A percentile compares a stretch with the other conserved stretches of the same genome.
phyloP scores from a whole-genome alignment of 2,329 filamentous ascomycete genomes.

The Fusarium sp. region DNA sequence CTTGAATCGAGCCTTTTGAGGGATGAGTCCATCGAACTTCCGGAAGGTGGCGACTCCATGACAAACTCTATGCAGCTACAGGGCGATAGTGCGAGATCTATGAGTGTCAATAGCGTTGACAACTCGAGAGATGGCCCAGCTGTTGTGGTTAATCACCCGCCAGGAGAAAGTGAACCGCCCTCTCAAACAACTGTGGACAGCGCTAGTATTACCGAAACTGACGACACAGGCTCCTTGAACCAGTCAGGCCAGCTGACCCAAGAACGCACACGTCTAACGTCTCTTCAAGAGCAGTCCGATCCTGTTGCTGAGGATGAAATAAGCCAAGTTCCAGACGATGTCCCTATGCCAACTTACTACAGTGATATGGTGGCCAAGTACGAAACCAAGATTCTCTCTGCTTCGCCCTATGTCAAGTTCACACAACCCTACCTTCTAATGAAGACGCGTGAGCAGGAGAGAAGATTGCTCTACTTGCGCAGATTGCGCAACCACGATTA shows the following conservation, averaged over 20 bases:
- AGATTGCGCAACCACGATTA: conserved; percentile 82
- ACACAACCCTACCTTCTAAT: conserved; percentile 93
- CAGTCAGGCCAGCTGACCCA: conserved; percentile 40
- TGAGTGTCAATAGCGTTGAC: conserved; percentile 49
- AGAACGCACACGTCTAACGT: conserved; percentile 48
- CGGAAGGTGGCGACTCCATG: conserved; percentile 63
- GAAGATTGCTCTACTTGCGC: conserved; percentile 83
- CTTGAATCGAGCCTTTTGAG: conserved; percentile 94
- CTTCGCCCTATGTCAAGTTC: conserved; percentile 96
- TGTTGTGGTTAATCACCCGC: conserved; percentile 51
- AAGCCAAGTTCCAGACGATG: conserved; percentile 76
- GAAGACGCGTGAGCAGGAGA: conserved; percentile 90
- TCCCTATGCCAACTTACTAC: conserved; percentile 91
- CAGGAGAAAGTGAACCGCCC: conserved; percentile 53
- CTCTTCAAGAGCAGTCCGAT: conserved; percentile 59
- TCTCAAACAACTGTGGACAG: conserved; percentile 51
- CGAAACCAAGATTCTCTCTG: conserved; percentile 91
- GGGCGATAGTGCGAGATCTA: conserved; percentile 54
- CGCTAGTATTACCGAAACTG: conserved; percentile 43
- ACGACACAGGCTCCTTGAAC: conserved; percentile 45
- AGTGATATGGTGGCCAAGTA: conserved; percentile 95
- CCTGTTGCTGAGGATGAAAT: conserved; percentile 62
- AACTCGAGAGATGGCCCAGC: conserved; percentile 46
- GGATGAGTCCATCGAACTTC: conserved; percentile 90
- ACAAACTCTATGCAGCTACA: conserved; percentile 56